Conservation (phyloP, 169 alveolate species). For the Eimeria zaria region DNA sequence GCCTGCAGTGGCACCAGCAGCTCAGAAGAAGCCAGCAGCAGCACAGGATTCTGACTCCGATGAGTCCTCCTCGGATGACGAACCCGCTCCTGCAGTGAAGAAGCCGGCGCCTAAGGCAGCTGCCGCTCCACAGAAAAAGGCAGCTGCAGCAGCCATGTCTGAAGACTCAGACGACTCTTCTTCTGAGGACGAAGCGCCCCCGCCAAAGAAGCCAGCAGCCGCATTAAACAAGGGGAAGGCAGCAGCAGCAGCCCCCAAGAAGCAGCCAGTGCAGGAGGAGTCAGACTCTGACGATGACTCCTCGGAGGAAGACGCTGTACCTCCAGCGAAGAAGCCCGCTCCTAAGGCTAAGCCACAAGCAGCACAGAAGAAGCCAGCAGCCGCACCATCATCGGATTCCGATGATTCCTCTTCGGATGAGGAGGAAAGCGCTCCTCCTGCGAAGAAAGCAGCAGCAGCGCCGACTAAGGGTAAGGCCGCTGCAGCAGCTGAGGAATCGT, state of each 20-base stretch:
- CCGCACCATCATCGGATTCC: not conserved
- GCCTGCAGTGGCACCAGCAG: constrained; percentile 16
- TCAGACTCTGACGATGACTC: constrained; percentile 62
- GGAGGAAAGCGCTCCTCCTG: not conserved
- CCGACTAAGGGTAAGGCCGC: not conserved
- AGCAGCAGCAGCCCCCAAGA: constrained; percentile 48
- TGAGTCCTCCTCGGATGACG: constrained; percentile 48
- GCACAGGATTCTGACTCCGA: constrained; percentile 35
- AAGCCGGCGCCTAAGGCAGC: constrained; percentile 52
- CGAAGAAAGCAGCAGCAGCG: not conserved
- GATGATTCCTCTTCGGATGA: constrained; percentile 10
- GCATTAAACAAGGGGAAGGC: not conserved
- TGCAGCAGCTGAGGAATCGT: constrained; percentile 1
- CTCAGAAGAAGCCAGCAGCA: constrained; percentile 8
- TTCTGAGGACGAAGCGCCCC: constrained; percentile 21
- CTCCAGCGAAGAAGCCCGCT: constrained; percentile 53
- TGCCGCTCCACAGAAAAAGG: constrained; percentile 12
- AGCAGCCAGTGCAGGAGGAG: not conserved
- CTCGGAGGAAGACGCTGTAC: constrained; percentile 24
- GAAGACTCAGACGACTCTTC: constrained; percentile 71
- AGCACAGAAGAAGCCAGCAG: constrained; percentile 18
- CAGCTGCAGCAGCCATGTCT: constrained; percentile 34
- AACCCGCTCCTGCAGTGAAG: not conserved
- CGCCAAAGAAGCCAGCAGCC: constrained; percentile 34
- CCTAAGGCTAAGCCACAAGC: constrained; percentile 39